Percentiles rank a stretch among this genome's conserved stretches.
Conservation (phyloP, 352 stramenopile species). For the Phytopythium mirpurense region DNA sequence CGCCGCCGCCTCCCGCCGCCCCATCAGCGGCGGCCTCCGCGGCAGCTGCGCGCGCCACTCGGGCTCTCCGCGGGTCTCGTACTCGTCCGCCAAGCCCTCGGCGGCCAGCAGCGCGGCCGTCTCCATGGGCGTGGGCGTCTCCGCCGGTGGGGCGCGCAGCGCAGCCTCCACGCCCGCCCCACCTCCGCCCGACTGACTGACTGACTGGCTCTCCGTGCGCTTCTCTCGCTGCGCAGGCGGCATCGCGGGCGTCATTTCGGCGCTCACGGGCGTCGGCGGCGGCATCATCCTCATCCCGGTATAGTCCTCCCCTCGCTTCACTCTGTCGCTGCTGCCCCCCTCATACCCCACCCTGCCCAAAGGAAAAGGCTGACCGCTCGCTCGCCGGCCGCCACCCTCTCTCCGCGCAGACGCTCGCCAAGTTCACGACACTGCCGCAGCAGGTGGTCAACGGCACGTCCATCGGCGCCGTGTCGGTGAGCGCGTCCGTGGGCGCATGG, state of each 20-base stretch:
- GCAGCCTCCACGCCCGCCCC: neutral
- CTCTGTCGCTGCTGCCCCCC: too few relatives aligned
- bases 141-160: slow-evolving; percentile 23
- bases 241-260: slow-evolving; percentile 66
- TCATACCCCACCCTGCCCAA: too few relatives aligned
- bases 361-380: too few relatives aligned
- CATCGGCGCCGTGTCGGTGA: slow-evolving; percentile 70
- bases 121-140: slow-evolving; percentile 36
- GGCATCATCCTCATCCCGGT: slow-evolving; percentile 84
- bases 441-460: slow-evolving; percentile 83
- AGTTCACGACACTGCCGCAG: slow-evolving; percentile 73
- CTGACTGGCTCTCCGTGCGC: neutral
- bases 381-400: too few relatives aligned
- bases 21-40: slow-evolving; percentile 20
- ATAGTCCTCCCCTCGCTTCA: too few relatives aligned
- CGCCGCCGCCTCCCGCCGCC: slow-evolving; percentile 6
- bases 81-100: slow-evolving; percentile 8
- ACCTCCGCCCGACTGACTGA: too few relatives aligned
- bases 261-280: slow-evolving; percentile 74
- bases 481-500: slow-evolving; percentile 54
- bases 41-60: slow-evolving; percentile 34
- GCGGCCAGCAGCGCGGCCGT: slow-evolving; percentile 26
- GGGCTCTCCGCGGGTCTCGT: neutral
- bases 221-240: slow-evolving; percentile 20
- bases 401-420: slow-evolving; percentile 63